Conservation (phyloP, 208 protist species). For the Trypanosoma scelopori region DNA sequence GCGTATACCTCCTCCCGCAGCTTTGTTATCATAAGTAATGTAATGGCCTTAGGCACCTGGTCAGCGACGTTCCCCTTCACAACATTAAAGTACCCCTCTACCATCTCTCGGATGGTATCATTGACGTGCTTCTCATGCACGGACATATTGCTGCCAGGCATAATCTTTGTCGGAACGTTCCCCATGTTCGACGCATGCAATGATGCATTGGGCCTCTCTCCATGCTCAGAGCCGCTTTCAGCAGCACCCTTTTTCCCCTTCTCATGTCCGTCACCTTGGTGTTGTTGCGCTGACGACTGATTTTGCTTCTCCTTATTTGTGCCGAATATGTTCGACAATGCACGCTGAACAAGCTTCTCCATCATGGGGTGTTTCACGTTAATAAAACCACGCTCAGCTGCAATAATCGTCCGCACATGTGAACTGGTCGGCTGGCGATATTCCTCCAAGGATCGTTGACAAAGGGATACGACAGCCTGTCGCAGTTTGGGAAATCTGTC, state of each 20-base stretch:
- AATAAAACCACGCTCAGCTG: constrained; percentile 96
- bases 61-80: constrained; percentile 93
- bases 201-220: constrained; percentile 15
- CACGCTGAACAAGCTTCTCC: constrained; percentile 74
- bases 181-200: constrained; percentile 48
- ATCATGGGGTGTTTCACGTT: constrained; percentile 95
- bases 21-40: constrained; percentile 97
- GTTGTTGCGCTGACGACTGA: constrained; percentile 9
- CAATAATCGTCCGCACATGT: constrained; percentile 94
- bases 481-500: constrained; percentile 92
- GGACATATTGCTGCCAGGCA: constrained; percentile 75
- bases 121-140: constrained; percentile 79
- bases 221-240: constrained; percentile 24
- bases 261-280: constrained; percentile 21
- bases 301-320: constrained; percentile 7
- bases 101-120: constrained; percentile 85
- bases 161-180: constrained; percentile 75
- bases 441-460: constrained; percentile 79
- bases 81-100: constrained; percentile 92
- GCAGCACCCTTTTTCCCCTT: constrained; percentile 54
- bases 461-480: constrained; percentile 81
- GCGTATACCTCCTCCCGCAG: constrained; percentile 92
- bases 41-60: constrained; percentile 98
- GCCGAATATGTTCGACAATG: constrained; percentile 82
- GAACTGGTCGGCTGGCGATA: constrained; percentile 72